These are phyloP conservation scores for Pugionium dolabratum DNA, from an alignment of 345 rosid species.

Conservation along the genomic window DNA sequence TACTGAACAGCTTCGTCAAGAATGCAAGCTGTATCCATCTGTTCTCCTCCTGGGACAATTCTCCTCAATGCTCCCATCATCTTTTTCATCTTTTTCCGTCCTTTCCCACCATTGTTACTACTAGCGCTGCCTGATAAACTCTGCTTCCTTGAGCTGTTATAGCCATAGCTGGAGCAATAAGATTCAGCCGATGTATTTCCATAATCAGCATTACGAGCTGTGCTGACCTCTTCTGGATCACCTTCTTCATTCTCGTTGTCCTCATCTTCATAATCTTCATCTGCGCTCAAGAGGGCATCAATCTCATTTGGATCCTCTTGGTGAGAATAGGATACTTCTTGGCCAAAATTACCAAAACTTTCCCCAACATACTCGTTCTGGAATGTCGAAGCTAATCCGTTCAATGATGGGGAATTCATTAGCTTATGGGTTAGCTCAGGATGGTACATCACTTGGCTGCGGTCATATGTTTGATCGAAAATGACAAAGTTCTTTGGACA, in stretches of 20 bases:
- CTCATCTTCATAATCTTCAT: constrained; percentile 54
- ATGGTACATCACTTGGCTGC: constrained; percentile 76
- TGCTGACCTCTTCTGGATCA: constrained; percentile 73
- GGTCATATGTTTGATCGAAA: constrained; percentile 66
- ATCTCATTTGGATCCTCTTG: constrained; percentile 86
- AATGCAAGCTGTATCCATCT: constrained; percentile 65
- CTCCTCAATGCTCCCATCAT: constrained; percentile 73
- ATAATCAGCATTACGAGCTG: constrained; percentile 52
- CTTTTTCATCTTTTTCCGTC: constrained; percentile 67
- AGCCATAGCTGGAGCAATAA: constrained; percentile 52
- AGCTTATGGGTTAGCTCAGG: constrained; percentile 67
- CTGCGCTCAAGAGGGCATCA: constrained; percentile 73
- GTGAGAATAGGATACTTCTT: constrained; percentile 51
- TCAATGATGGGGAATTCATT: constrained; percentile 44
- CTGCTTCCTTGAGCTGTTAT: constrained; percentile 43
- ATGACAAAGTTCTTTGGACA: constrained; percentile 66
- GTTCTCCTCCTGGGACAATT: constrained; percentile 74
- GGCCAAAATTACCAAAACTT: constrained; percentile 24
- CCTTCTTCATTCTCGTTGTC: constrained; percentile 47
- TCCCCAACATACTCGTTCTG: constrained; percentile 47
- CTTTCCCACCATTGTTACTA: constrained; percentile 50
- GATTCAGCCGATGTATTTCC: constrained; percentile 59
- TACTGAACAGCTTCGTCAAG: constrained; percentile 86
- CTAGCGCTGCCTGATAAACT: constrained; percentile 47
- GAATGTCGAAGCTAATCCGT: constrained; percentile 41